These are phyloP conservation scores for Tarenaya hassleriana DNA, from an alignment of 345 rosid genomes.

Conservation along the genomic window DNA sequence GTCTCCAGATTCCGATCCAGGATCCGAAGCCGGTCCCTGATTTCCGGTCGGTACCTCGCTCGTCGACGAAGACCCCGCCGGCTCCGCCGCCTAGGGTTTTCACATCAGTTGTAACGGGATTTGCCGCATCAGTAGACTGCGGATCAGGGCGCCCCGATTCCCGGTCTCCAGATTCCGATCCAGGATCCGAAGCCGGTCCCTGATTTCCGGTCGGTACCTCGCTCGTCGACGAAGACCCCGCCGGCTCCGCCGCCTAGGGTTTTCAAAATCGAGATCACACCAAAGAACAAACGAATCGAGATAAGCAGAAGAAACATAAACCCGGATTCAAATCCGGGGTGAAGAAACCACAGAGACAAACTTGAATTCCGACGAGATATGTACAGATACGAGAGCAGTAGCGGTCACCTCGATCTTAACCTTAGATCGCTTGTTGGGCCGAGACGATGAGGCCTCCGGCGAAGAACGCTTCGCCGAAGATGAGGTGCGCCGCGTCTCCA, in stretches of 20 bases:
- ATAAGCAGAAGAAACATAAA: background rate
- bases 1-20: slow-evolving; percentile 45
- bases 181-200: slow-evolving; percentile 44
- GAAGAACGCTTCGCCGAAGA: slow-evolving; percentile 74
- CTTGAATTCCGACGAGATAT: background rate
- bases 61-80: slow-evolving; percentile 48
- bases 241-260: slow-evolving; percentile 50
- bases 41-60: slow-evolving; percentile 39
- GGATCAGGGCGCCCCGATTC: slow-evolving; percentile 71
- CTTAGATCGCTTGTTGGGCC: slow-evolving; percentile 71
- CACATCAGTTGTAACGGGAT: slow-evolving; percentile 29
- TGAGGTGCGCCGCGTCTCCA: slow-evolving; percentile 88
- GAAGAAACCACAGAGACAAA: background rate
- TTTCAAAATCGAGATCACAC: slow-evolving; percentile 16
- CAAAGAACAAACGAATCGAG: slow-evolving; percentile 12
- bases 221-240: slow-evolving; percentile 46
- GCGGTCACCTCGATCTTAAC: slow-evolving; percentile 29
- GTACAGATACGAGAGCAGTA: slow-evolving; percentile 1
- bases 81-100: slow-evolving; percentile 44
- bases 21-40: slow-evolving; percentile 39
- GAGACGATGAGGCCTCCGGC: slow-evolving; percentile 45
- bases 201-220: slow-evolving; percentile 38
- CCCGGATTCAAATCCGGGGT: slow-evolving; percentile 21
- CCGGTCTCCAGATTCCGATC: slow-evolving; percentile 43
- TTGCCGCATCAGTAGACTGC: slow-evolving; percentile 36